Base-by-base conservation (phyloP, 1,284 basidiomycete genomes). In the Inonotus obliquus region DNA sequence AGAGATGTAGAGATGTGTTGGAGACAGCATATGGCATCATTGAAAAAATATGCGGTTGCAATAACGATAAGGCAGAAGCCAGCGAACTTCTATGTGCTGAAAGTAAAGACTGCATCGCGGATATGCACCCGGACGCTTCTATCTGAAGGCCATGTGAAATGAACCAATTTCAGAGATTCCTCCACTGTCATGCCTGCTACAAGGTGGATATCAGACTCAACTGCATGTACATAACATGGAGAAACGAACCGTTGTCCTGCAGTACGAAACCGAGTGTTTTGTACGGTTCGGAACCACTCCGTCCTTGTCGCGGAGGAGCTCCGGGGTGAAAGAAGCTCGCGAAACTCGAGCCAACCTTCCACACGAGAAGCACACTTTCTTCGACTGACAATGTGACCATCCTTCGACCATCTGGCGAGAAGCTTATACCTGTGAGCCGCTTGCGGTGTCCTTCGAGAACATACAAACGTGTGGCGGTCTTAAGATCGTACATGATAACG, bases 401-500 rank as follows among this genome's bases (percentile, higher is more conserved):
- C 17, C 97, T 80, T 19, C 94, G 79, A 0, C 97, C 96, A 70
- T 99, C 97, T 0, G 94, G 91, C 2, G 94, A 95, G 73, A 98
- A 98, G 60, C 86, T 90, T 65, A 91, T 87, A 0, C 91, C 92
- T 0, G 89, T 83, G 5, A 94, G 84, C 0, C 83, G 77, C 67
- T 86, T 85, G 68, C 86, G 86, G 76, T 98, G 96, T 0, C 92
- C 90, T 69, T 98, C 96, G 9, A 99, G 84, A 0, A 99, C 92
- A 71, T 98, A 98, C 6, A 99, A 78, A 11, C 96, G 84, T 1
- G 93, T 98, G 0, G 94, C 95, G 0, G 95, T 95, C 75, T 98
- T 98, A 57, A 99, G 81, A 70, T 99, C 97, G 73, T 98, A 98
- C 85, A 98, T 94, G 67, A 98, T 86, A 52, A 94, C 86, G 0